Evolutionary conservation across 2,329 filamentous ascomycete genomes (phyloP).

Genomic region (Colletotrichum sp.): DNA sequence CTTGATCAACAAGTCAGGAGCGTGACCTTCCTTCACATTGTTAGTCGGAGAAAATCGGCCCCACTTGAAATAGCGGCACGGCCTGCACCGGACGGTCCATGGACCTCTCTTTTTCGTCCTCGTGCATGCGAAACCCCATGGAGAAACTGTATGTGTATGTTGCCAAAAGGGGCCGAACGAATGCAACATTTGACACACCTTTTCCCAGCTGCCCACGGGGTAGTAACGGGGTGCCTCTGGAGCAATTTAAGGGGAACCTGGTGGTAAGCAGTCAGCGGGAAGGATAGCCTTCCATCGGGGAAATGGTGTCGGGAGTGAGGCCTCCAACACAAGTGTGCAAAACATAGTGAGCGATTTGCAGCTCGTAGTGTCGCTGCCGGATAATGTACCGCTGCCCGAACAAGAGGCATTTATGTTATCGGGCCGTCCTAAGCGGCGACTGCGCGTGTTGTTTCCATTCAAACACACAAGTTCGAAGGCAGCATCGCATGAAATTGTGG

Average conservation of each 20-base stretch:
- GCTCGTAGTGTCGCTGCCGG: neutral
- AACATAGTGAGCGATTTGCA: neutral
- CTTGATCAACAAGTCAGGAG: neutral
- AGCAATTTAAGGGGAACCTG: neutral
- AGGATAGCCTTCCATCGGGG: neutral
- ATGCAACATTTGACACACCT: neutral
- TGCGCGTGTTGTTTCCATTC: neutral
- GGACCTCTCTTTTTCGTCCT: neutral
- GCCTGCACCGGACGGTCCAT: neutral
- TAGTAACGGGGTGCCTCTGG: neutral
- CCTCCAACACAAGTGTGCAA: neutral
- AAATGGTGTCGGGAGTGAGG: neutral
- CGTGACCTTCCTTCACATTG: neutral
- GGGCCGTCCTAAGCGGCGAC: neutral
- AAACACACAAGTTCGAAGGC: neutral
- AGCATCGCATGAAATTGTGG: neutral
- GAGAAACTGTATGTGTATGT: neutral
- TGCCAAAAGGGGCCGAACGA: neutral
- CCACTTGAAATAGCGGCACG: neutral
- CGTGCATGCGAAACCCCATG: conserved; percentile 5
- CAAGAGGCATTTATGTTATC: neutral
- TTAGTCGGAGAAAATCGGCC: conserved; percentile 10
- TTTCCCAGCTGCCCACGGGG: neutral
- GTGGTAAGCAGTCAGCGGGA: neutral
- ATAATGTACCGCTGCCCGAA: neutral